Evolutionary conservation across 2,329 filamentous ascomycete species (phyloP), one percentile per base, ranked within the genome.

Genomic region (Macrophomina tecta): DNA sequence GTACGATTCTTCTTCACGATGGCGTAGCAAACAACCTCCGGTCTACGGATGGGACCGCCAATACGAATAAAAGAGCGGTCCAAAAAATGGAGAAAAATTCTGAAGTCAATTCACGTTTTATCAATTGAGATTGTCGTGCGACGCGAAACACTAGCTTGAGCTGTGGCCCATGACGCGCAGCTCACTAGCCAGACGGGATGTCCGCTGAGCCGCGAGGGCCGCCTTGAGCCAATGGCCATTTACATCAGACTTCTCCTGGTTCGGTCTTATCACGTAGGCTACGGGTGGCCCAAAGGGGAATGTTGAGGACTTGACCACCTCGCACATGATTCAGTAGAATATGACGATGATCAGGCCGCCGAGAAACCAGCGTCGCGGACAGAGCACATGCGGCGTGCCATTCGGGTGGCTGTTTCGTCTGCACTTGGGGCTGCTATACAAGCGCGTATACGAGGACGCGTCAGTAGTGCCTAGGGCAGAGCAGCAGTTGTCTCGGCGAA

Each of bases 51-150:
- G 38, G 63, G 63, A 53, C 51, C 63, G 58, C 58, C 42, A 48
- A 62, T 62, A 30, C 23, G 1, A 23, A 38, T 49, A 49, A 62
- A 48, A 62, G 38, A 65, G 51, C 51, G 52, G 63, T 55, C 52
- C 63, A 65, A 53, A 56, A 65, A 65, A 65, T 65, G 63, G 52
- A 65, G 36, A 64, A 62, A 64, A 64, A 30, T 61, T 64, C 46
- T 53, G 61, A 64, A 34, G 36, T 36, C 46, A 64, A 48, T 32
- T 32, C 48, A 18, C 42, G 61, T 64, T 53, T 62, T 62, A 62
- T n/a, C 58, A 53, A 53, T 64, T 53, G 61, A 42, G 46, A 53
- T 53, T 45, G 58, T 48, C 42, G 5, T 32, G 30, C n/a, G n/a
- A 62, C 36, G 42, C 45, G 58, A 62, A 62, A 62, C 58, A 51